Evolutionary conservation across 768 basidiomycete genomes (phyloP), one percentile per base, ranked within the genome.

Genomic region (Mycena polygramma): DNA sequence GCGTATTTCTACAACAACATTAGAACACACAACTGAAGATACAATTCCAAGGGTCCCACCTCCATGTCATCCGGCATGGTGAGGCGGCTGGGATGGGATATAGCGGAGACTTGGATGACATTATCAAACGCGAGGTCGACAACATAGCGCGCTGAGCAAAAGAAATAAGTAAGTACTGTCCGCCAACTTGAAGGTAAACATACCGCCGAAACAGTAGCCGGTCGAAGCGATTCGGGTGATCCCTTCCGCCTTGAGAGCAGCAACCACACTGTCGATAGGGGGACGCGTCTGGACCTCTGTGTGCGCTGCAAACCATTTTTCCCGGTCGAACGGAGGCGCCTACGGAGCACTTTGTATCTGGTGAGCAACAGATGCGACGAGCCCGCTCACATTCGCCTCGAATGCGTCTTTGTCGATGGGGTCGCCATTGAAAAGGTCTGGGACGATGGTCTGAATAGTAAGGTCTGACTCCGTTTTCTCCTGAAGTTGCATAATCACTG

Each of bases 61-160:
- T 73, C 41, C 15, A 73, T 54, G 35, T 73, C 72, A 39, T 73
- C 65, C 4, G 73, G 72, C 11, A 72, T 35, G 8, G 64, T 55
- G 8, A 74, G 63, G n/a, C 61, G 60, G 2, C 70, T 62, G 0
- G 89, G 89, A 73, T 90, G 89, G 0, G 83, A 65, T 49, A 85
- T 77, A 22, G 80, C 82, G 3, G 80, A 80, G 48, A 82, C 85
- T 22, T 83, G 73, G 72, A 83, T 79, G 37, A 76, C 51, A 60
- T 80, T 76, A 39, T 84, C 83, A 59, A 84, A 81, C 0, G 87
- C 84, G 51, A 88, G 80, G 67, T 87, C 81, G 75, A 84, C 82
- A 39, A 78, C 75, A 52, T 84, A 86, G n/a, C 83, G 83, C 4
- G 79, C 79, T 81, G 70, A 2, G 22, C n/a, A 8, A 49, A 24